Evolutionary conservation across 2,329 filamentous ascomycete genomes (phyloP).

Genomic region (Pyricularia grisea): DNA sequence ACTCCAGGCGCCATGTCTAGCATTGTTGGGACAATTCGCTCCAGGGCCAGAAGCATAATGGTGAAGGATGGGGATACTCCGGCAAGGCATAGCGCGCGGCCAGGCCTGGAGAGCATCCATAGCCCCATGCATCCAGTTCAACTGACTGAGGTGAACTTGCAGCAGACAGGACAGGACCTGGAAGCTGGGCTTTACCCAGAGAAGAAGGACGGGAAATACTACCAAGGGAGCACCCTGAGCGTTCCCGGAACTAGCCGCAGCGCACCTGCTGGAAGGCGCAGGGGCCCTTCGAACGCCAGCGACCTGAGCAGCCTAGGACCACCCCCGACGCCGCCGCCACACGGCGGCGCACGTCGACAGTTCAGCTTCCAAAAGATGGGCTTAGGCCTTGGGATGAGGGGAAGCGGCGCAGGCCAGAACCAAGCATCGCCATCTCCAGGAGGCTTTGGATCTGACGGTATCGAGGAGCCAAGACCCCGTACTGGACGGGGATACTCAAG

Average conservation of each 20-base stretch:
- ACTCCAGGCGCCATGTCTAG: conserved; percentile 41
- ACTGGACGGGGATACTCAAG: conserved; percentile 26
- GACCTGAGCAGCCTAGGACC: conserved; percentile 24
- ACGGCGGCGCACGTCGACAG: conserved; percentile 55
- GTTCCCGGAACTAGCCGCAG: conserved; percentile 22
- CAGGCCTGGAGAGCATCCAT: conserved; percentile 25
- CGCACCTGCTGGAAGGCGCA: conserved; percentile 19
- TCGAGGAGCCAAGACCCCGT: not conserved
- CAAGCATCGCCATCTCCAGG: conserved; percentile 13
- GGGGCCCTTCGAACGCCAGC: conserved; percentile 27
- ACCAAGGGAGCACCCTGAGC: conserved; percentile 37
- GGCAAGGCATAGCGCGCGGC: conserved; percentile 22
- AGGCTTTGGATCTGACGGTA: not conserved
- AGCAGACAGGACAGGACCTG: conserved; percentile 28
- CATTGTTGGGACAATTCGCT: conserved; percentile 47
- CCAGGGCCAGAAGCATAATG: conserved; percentile 30
- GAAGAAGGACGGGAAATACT: conserved; percentile 39
- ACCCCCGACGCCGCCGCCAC: conserved; percentile 54
- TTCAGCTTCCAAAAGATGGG: conserved; percentile 83
- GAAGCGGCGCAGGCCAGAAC: conserved; percentile 12
- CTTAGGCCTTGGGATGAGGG: conserved; percentile 20
- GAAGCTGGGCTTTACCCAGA: conserved; percentile 19
- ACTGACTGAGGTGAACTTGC: conserved; percentile 50
- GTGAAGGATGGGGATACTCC: conserved; percentile 14
- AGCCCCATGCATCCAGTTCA: conserved; percentile 53